Base-by-base conservation (phyloP, 2,329 filamentous ascomycete genomes). In the Lachnellula hyalina region DNA sequence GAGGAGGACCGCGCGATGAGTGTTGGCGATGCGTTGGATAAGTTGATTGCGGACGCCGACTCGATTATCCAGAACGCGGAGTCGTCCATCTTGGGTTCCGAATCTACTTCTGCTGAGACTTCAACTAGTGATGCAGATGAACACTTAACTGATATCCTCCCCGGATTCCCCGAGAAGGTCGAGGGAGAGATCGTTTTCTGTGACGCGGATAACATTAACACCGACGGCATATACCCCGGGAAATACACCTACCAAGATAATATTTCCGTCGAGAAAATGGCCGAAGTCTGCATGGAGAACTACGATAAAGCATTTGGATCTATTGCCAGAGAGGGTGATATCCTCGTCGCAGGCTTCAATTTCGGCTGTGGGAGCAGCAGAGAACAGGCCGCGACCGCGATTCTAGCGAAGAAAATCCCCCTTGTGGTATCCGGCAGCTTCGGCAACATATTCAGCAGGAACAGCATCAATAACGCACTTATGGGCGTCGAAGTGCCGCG, bases 221-320 rank as follows among this genome's bases (percentile, higher is more conserved):
- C 93, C 0, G 93, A 97, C 67, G 86, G 82, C 52, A 96, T 97
- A 70, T 97, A 97, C 71, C 88, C 91, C 0, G 90, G 89, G 4
- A 91, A 92, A 68, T 91, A 90, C 71, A 96, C 92, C 0, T 97
- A 97, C 72, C 90, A 95, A 68, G 92, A 97, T 67, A 81, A 89
- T 65, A 78, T 97, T 1, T 74, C 87, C 0, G 76, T 73, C 0
- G 86, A 90, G 58, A 83, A 83, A 54, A 96, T 97, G 93, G 90
- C 90, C 0, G 77, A 88, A 61, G 91, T 92, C 0, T 92, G 88
- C 72, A 96, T 97, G 91, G 81, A 87, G 69, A 97, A 97, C 77
- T 97, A 96, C 73, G 93, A 97, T 68, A 73, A 80, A 0, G 69
- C 76, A 0, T 96, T 96, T 69, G 71, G 77, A 9, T 70, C 73